Evolutionary conservation across 148 eudicot species (phyloP).

Genomic region (Fagopyrum esculentum): DNA sequence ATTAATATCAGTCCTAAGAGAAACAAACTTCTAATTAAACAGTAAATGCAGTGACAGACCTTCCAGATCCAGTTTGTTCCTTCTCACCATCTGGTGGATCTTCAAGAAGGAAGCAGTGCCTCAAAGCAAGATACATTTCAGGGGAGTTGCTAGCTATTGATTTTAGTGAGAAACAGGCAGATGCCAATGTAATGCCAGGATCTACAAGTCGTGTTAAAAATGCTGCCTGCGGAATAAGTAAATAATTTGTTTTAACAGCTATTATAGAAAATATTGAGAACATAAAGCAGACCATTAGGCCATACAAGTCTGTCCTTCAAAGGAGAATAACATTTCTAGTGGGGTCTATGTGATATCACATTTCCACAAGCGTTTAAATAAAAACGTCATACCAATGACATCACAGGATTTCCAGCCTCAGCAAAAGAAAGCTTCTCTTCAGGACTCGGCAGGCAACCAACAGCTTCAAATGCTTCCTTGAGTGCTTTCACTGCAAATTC

Average conservation of each 20-base stretch:
- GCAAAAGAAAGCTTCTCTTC: conserved; percentile 62
- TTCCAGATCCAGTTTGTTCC: conserved; percentile 33
- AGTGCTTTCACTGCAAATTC: conserved; percentile 64
- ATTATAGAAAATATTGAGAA: background rate
- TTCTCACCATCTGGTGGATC: conserved; percentile 69
- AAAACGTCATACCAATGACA: conserved; percentile 69
- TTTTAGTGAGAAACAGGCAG: conserved; percentile 47
- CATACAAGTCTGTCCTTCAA: background rate
- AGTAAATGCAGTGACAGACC: conserved; percentile 31
- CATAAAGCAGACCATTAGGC: background rate
- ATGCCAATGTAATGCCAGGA: conserved; percentile 53
- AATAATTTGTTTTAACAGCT: too few relatives aligned
- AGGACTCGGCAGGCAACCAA: conserved; percentile 45
- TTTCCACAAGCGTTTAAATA: background rate
- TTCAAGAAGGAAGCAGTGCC: conserved; percentile 80
- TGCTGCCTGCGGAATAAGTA: conserved; percentile 48
- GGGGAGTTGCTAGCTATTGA: conserved; percentile 42
- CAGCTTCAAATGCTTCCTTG: conserved; percentile 81
- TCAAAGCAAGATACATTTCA: conserved; percentile 61
- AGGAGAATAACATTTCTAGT: background rate
- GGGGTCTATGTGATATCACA: background rate
- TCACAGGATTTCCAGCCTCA: conserved; percentile 91
- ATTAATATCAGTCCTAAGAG: conserved; percentile 13
- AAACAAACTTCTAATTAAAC: conserved; percentile 3
- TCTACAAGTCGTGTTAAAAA: conserved; percentile 69